Base-by-base conservation (phyloP, 2,329 filamentous ascomycete species). In the Aspergillus ustus region DNA sequence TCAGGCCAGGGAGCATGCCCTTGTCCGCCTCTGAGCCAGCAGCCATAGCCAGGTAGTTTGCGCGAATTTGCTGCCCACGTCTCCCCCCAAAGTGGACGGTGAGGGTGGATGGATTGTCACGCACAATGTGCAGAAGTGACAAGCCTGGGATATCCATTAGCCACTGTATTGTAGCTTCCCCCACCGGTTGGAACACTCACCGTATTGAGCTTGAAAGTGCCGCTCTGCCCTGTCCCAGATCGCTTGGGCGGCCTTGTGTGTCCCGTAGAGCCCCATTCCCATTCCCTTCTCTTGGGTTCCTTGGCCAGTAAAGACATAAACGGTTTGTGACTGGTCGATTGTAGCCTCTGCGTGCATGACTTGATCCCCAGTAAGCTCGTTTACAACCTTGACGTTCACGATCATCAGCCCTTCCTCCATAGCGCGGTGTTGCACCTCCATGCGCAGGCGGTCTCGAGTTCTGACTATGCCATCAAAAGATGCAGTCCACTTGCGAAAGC, bases 261-360 rank as follows among this genome's bases (percentile, higher is more conserved):
- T 94, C 71, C 85, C 90, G 77, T 97, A 97, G 55, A 98, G 84
- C 72, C 97, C 92, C 94, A 97, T 97, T 78, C 94, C 94, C 94
- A 98, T 98, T 64, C 93, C 93, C 77, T 97, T 93, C 79, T 97
- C 93, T 78, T 98, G 94, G 55, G 92, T 97, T 71, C 94, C 94
- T 79, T 98, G 94, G 59, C 94, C 94, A 65, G 94, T 97, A 79
- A 98, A 98, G 69, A 98, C 91, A 73, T 97, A 97, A 7, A 93
- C 89, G 0, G 93, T 95, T 29, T 93, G 91, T 8, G 93, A 93
- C 77, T 97, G 94, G 79, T 97, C 94, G 60, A 98, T 91, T 78
- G 97, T 93, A 28, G 94, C 94, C 13, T 60, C 58, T 3, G 58
- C 52, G 7, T 49, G 44, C n/a, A 60, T 44, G n/a, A 60, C 5